Conservation (phyloP, 352 stramenopile genomes). For the Phytophthora sp. region DNA sequence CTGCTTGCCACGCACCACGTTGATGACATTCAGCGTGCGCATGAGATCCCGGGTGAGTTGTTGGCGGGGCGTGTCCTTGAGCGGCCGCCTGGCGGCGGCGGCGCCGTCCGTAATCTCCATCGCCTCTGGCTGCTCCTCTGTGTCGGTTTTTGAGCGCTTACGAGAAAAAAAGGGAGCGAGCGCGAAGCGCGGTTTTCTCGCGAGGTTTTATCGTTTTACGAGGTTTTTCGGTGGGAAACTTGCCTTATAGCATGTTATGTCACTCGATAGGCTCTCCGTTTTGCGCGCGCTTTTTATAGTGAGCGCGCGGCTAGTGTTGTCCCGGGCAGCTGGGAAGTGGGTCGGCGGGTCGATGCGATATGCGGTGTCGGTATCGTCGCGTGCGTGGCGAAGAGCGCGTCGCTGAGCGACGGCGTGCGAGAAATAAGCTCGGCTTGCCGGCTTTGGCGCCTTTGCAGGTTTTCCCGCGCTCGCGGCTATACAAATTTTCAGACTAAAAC, state of each 20-base stretch:
- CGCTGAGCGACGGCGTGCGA: not conserved
- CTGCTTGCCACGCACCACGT: constrained; percentile 79
- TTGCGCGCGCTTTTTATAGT: constrained; percentile 27
- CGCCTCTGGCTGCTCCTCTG: constrained; percentile 17
- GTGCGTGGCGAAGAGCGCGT: not conserved
- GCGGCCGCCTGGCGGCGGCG: constrained; percentile 30
- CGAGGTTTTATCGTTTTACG: constrained; percentile 34
- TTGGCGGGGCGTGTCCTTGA: constrained; percentile 48
- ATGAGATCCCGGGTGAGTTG: constrained; percentile 94
- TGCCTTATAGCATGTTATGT: constrained; percentile 18
- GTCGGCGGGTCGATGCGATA: not conserved
- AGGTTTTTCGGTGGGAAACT: constrained; percentile 41
- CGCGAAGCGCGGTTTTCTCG: constrained; percentile 25
- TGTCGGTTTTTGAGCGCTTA: constrained; percentile 37
- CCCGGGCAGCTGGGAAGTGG: not conserved
- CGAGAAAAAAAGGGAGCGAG: constrained; percentile 23
- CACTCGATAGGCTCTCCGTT: constrained; percentile 3
- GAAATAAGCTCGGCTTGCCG: not conserved
- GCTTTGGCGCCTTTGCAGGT: constrained; percentile 25
- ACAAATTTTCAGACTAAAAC: constrained; percentile 26
- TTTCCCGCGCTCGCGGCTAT: constrained; percentile 22
- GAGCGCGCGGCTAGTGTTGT: not conserved
- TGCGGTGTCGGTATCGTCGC: not conserved
- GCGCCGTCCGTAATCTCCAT: constrained; percentile 34
- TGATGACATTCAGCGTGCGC: constrained; percentile 98